Conservation (phyloP, 345 rosid genomes). For the Dipteronia dyeriana region DNA sequence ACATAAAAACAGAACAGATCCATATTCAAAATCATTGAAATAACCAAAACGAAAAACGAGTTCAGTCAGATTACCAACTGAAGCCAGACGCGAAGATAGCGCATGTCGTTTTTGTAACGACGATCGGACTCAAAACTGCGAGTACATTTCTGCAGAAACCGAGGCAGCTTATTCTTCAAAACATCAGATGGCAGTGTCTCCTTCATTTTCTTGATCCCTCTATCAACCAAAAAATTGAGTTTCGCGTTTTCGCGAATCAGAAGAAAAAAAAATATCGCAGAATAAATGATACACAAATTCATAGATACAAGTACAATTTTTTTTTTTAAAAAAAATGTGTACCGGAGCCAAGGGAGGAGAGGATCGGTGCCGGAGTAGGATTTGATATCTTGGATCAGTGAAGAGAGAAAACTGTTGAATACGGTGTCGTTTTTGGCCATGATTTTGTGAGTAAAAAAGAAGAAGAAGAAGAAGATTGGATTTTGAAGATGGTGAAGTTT, state of each 20-base stretch:
- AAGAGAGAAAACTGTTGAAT: conserved; percentile 54
- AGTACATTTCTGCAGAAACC: conserved; percentile 82
- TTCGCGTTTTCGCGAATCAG: too few species aligned
- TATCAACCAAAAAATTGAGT: conserved; percentile 15
- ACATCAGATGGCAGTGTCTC: conserved; percentile 52
- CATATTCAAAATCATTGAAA: conserved; percentile 4
- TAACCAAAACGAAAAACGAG: conserved; percentile 5
- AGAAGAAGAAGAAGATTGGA: not conserved
- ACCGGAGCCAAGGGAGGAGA: conserved; percentile 95
- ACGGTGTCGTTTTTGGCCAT: conserved; percentile 26
- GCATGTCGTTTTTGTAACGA: conserved; percentile 72
- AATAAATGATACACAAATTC: not conserved
- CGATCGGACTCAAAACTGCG: conserved; percentile 73
- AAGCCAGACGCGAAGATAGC: conserved; percentile 90
- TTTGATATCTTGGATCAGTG: conserved; percentile 75
- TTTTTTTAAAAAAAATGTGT: conserved; percentile 20
- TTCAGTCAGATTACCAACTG: conserved; percentile 56
- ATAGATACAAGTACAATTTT: not conserved
- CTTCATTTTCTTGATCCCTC: conserved; percentile 79
- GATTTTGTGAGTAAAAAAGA: not conserved
- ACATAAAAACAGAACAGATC: not conserved
- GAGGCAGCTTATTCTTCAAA: conserved; percentile 77
- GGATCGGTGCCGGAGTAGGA: conserved; percentile 80
- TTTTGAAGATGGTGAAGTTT: not conserved
- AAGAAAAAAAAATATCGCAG: not conserved